phyloP scores from a whole-genome alignment of 139 green algal species.

The Chlamydomonas incerta region DNA sequence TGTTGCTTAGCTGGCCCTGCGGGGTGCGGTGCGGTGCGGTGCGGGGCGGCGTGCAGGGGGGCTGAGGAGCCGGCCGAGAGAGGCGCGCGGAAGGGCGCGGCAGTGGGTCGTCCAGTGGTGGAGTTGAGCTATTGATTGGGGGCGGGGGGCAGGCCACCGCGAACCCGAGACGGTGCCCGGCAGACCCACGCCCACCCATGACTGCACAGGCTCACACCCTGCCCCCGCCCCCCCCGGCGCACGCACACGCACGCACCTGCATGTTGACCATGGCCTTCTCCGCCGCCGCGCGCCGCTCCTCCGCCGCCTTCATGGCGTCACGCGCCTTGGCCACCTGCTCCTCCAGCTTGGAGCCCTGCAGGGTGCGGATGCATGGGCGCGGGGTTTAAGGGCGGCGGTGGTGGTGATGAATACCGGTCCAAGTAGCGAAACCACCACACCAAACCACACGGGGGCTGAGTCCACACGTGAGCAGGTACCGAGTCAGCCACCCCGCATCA shows the following conservation, averaged over 20 bases:
- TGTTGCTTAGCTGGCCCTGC: slow-evolving; percentile 3
- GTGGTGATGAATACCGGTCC: neutral
- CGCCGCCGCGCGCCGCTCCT: neutral
- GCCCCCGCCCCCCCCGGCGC: neutral
- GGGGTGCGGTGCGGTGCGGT: neutral
- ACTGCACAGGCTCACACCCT: too few species aligned
- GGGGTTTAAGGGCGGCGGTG: neutral
- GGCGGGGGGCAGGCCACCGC: too few species aligned
- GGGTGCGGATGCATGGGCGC: neutral
- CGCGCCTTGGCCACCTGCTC: neutral
- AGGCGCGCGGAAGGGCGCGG: too few species aligned
- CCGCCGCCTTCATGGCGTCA: neutral
- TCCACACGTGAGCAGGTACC: too few species aligned
- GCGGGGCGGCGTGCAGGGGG: neutral
- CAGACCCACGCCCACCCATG: too few species aligned
- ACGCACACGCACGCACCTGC: slow-evolving; percentile 6
- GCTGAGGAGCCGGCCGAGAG: neutral
- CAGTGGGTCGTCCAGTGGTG: too few species aligned
- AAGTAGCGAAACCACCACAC: too few species aligned
- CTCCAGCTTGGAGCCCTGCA: slow-evolving; percentile 26
- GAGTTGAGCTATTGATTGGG: too few species aligned
- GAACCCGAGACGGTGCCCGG: neutral
- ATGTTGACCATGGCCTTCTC: slow-evolving; percentile 7
- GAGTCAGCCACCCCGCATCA: too few species aligned
- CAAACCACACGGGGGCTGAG: too few species aligned